These are phyloP conservation scores for Rosa persica DNA, from an alignment of 306 rosid genomes.

Conservation along the genomic window DNA sequence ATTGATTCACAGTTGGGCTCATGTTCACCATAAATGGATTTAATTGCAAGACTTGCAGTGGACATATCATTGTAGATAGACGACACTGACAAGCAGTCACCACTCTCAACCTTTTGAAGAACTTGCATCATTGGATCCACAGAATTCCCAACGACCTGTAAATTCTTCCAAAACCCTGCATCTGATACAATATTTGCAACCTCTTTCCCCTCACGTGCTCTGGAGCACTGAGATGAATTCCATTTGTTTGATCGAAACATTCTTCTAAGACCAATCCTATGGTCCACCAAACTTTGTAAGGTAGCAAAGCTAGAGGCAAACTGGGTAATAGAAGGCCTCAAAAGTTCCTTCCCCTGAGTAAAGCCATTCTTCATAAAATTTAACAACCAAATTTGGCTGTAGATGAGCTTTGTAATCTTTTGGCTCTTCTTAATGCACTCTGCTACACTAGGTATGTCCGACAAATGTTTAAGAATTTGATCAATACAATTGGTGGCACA, in stretches of 20 bases:
- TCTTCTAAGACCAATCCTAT: slow-evolving; percentile 62
- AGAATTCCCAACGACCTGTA: slow-evolving; percentile 64
- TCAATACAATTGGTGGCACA: slow-evolving; percentile 80
- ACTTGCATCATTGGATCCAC: slow-evolving; percentile 80
- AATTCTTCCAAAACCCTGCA: slow-evolving; percentile 82
- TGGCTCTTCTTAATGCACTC: slow-evolving; percentile 90
- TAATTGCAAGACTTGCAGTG: slow-evolving; percentile 80
- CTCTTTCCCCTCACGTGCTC: slow-evolving; percentile 71
- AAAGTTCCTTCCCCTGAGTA: slow-evolving; percentile 79
- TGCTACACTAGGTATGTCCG: slow-evolving; percentile 71
- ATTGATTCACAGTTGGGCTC: slow-evolving; percentile 77
- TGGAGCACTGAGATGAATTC: slow-evolving; percentile 69
- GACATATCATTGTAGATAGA: slow-evolving; percentile 70
- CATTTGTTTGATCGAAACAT: slow-evolving; percentile 86
- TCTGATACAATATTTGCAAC: slow-evolving; percentile 71
- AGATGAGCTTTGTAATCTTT: slow-evolving; percentile 72
- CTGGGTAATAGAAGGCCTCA: slow-evolving; percentile 56
- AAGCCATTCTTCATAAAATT: slow-evolving; percentile 78
- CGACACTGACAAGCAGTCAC: slow-evolving; percentile 74
- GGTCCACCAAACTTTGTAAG: slow-evolving; percentile 74
- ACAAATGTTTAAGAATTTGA: slow-evolving; percentile 77
- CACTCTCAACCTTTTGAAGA: slow-evolving; percentile 65
- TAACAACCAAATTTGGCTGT: slow-evolving; percentile 80
- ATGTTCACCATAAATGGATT: slow-evolving; percentile 65
- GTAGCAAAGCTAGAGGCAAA: slow-evolving; percentile 82